Percentiles rank a stretch among this genome's conserved stretches.
Conservation (phyloP, 2,329 filamentous ascomycete genomes). For the Cercospora nicotianae region DNA sequence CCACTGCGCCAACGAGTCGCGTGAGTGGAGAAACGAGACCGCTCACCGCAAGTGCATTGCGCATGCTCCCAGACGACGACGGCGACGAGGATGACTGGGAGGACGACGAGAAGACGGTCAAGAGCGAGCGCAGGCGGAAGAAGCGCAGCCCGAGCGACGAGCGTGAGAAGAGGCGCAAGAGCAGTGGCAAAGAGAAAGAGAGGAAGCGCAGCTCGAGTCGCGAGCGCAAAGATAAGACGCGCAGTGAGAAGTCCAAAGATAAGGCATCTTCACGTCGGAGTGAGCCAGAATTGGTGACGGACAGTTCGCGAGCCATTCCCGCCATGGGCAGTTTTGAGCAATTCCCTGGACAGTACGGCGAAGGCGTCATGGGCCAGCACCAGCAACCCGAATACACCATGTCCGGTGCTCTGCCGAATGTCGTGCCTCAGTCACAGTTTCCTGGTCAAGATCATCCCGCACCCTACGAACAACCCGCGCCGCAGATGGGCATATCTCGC, state of each 20-base stretch:
- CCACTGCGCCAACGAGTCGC: conserved; percentile 39
- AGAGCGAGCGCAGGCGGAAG: conserved; percentile 33
- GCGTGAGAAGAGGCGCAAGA: conserved; percentile 33
- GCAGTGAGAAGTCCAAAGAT: conserved; percentile 26
- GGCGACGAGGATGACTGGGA: conserved; percentile 33
- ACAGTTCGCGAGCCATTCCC: conserved; percentile 31
- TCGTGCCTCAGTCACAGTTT: conserved; percentile 49
- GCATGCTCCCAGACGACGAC: conserved; percentile 35
- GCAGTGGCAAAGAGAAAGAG: conserved; percentile 35
- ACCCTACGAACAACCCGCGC: conserved; percentile 27
- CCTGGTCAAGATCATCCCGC: conserved; percentile 57
- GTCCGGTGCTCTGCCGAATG: conserved; percentile 36
- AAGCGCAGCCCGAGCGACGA: conserved; percentile 26
- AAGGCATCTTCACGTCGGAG: conserved; percentile 15
- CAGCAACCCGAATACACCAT: conserved; percentile 23
- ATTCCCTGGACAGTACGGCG: conserved; percentile 36
- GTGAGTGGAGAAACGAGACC: conserved; percentile 27
- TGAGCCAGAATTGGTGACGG: conserved; percentile 22
- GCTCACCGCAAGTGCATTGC: conserved; percentile 40
- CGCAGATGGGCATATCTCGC: conserved; percentile 31
- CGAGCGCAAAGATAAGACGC: conserved; percentile 25
- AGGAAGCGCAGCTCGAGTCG: conserved; percentile 33
- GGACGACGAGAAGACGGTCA: conserved; percentile 35
- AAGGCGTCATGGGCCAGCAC: conserved; percentile 22
- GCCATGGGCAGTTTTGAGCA: conserved; percentile 36